Base-by-base conservation (phyloP, 305 asterid genomes). In the Rubia balearica region DNA sequence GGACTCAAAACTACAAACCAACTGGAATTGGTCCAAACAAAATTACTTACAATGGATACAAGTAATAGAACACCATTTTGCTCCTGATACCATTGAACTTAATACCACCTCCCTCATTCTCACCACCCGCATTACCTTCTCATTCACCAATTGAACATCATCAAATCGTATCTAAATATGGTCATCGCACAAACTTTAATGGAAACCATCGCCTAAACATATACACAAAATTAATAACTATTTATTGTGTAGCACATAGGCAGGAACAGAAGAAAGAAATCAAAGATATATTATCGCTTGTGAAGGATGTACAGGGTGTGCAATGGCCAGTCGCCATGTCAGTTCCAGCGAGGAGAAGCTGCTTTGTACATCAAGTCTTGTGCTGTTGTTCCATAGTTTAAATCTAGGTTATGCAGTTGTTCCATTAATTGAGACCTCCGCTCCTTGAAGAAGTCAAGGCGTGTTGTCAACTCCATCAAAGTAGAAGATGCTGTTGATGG, bases 361-460 rank as follows among this genome's bases (percentile, higher is more conserved):
- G 88, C 79, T 74, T 86, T 93, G 84, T 83, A 87, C 79, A 83
- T 72, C 71, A 83, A 85, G 65, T 91, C 97, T 11, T 83, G 94
- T 51, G 94, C 81, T 40, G 85, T 63, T 42, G 97, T 76, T 69
- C 83, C 92, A 69, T 88, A 81, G 84, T 86, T 89, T 68, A 88
- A 69, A 77, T 93, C 98, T 41, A 93, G 80, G 82, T 69, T 91
- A 76, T 93, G 96, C 73, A 93, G 97, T 67, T 93, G 98, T 73
- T 90, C 98, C 97, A 93, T 93, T 82, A 93, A 81, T 83, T 93
- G 98, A 19, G 98, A 91, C 75, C 98, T 86, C 76, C 97, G 77
- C 75, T 93, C 98, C 87, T 91, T 93, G 83, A 93, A 93, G 85
- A 91, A 93, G 75, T 89, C 98, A 14, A 93, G 90, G 43, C 96